Base-by-base conservation (phyloP, 176 grass and related monocot species). In the Raddia distichophylla region DNA sequence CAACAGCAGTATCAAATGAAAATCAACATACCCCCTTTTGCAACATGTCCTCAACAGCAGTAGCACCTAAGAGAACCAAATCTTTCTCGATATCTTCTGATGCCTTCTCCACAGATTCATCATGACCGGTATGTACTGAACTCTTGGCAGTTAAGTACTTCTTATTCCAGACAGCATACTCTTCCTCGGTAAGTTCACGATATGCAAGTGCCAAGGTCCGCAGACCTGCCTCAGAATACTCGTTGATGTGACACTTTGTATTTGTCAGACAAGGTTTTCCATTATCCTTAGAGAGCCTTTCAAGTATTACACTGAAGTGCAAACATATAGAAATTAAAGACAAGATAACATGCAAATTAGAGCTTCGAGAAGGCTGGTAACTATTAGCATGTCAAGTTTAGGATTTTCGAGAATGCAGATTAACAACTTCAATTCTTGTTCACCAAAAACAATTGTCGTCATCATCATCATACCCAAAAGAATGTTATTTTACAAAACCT, bases 21-120 rank as follows among this genome's bases (percentile, higher is more conserved):
- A 67, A 73, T 79, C n/a, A 80, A 61, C 69, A 50, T 68, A 97
- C 94, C 90, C 94, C 94, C 34, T 85, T 92, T 81, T 97, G 94
- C 67, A 97, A 85, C 80, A 87, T 94, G 69, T 97, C 94, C 89
- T 97, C 94, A 43, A 97, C 94, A 87, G 94, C 94, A 69, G 94
- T 97, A 75, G 91, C 92, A 70, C 94, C 94, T 69, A 97, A 82
- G 71, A 97, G 91, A 76, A 94, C 76, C 59, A 97, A 86, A 79
- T 92, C 69, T 75, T 89, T 94, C 87, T 97, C 94, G 74, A 97
- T 87, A 22, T 70, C 69, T 73, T 94, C 90, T 8, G 94, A 89
- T 68, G 54, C 90, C 64, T 88, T 89, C 74, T 94, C 94, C 17
- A 97, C 91, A 78, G 91, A 85, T 65, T 77, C 85, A 35, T 94